These are phyloP conservation scores for Tulasnella sp. DNA, from an alignment of 768 basidiomycete species.

Conservation along the genomic window DNA sequence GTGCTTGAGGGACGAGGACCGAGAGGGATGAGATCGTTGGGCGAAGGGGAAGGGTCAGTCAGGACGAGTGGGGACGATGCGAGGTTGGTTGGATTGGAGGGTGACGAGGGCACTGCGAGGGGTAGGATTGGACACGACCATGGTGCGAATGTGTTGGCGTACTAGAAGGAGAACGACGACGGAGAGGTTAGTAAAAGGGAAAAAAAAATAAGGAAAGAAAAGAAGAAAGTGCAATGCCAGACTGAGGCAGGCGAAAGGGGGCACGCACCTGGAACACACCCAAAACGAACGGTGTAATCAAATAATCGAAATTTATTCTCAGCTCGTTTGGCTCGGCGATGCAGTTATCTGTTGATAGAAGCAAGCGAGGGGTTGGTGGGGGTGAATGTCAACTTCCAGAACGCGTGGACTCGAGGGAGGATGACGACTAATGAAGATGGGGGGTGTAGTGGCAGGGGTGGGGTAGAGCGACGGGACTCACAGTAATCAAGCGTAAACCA, in stretches of 20 bases:
- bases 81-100: not conserved
- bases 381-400: not conserved
- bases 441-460: not conserved
- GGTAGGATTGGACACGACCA: conserved; percentile 1
- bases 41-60: not conserved
- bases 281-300: conserved; percentile 4
- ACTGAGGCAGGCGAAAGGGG: not conserved
- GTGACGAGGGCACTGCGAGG: not conserved
- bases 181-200: conserved; percentile 1
- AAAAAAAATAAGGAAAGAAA: not conserved
- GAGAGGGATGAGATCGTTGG: not conserved
- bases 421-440: not conserved
- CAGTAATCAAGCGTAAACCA: conserved; percentile 10
- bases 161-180: not conserved
- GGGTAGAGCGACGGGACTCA: not conserved
- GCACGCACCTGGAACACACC: conserved; percentile 10
- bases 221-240: not conserved
- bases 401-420: not conserved
- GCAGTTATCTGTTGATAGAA: not conserved
- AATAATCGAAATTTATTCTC: not conserved
- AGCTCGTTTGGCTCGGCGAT: not conserved
- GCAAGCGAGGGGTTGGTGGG: not conserved
- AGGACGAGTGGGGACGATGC: not conserved
- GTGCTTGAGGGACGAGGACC: conserved; percentile 6
- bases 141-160: conserved; percentile 8